Evolutionary conservation across 225 moss, liverwort and hornwort species (phyloP).

Genomic region (Asterella californica): DNA sequence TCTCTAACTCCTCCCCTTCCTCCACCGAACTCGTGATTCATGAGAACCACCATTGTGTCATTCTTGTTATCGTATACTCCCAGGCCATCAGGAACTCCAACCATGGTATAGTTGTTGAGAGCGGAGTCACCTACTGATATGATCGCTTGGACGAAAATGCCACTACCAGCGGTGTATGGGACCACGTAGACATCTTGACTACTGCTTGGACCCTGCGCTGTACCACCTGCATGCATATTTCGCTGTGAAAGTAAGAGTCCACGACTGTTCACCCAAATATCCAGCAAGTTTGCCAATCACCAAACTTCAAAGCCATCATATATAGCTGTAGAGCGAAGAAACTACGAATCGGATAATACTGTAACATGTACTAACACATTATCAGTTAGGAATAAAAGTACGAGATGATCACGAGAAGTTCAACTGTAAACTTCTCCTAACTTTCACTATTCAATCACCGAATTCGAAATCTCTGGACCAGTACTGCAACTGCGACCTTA

Average conservation of each 20-base stretch:
- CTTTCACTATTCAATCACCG: too few species aligned
- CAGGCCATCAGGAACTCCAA: constrained; percentile 32
- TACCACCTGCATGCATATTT: constrained; percentile 24
- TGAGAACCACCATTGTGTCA: constrained; percentile 16
- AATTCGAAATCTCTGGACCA: too few species aligned
- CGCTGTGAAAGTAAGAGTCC: background rate
- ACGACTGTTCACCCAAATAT: background rate
- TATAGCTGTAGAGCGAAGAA: too few species aligned
- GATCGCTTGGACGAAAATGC: constrained; percentile 23
- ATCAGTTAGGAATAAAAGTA: too few species aligned
- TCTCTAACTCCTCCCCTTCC: background rate
- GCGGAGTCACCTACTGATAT: constrained; percentile 26
- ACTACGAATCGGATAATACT: too few species aligned
- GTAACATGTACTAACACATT: too few species aligned
- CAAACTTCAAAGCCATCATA: too few species aligned
- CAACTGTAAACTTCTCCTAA: too few species aligned
- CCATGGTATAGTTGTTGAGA: constrained; percentile 27
- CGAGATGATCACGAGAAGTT: background rate
- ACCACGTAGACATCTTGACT: constrained; percentile 31
- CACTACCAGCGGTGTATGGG: constrained; percentile 23
- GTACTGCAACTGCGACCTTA: too few species aligned
- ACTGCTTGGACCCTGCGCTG: constrained; percentile 29
- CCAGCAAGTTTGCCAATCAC: background rate
- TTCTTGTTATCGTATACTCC: constrained; percentile 26
- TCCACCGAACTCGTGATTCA: constrained; percentile 22